These are phyloP conservation scores for Rhytidiadelphus loreus DNA, from an alignment of 225 moss, liverwort and hornwort genomes.

Conservation along the genomic window DNA sequence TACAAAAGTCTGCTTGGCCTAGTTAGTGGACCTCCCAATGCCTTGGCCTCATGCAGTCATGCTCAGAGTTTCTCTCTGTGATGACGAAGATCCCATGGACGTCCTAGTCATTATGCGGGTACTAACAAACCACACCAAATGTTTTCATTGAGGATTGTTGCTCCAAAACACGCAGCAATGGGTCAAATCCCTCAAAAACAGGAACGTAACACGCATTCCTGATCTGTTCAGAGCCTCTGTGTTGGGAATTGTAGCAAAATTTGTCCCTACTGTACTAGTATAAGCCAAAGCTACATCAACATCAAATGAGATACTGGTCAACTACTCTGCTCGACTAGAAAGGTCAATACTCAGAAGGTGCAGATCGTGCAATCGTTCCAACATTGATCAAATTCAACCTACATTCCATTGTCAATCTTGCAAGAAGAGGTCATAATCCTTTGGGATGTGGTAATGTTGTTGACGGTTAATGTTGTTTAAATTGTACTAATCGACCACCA, in stretches of 20 bases:
- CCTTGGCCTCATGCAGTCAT: too few species aligned
- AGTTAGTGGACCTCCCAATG: too few species aligned
- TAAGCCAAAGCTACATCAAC: background rate
- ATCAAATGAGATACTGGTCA: background rate
- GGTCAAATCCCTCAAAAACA: background rate
- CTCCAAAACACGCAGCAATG: background rate
- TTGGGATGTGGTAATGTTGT: background rate
- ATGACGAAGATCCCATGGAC: constrained; percentile 80
- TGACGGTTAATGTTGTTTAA: background rate
- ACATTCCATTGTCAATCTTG: background rate
- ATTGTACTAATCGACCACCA: background rate
- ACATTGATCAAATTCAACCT: background rate
- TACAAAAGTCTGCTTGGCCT: too few species aligned
- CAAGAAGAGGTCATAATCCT: background rate
- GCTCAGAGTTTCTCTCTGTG: too few species aligned
- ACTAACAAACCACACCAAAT: background rate
- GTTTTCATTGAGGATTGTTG: background rate
- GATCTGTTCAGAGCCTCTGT: background rate
- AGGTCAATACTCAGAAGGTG: background rate
- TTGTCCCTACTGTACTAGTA: background rate
- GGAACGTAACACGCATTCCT: background rate
- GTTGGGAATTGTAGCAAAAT: background rate
- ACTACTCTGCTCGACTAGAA: background rate
- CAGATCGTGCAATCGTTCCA: background rate
- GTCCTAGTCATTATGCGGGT: constrained; percentile 92